These are phyloP conservation scores for Calonectria honghensis DNA, from an alignment of 2,329 filamentous ascomycete species.

Conservation along the genomic window DNA sequence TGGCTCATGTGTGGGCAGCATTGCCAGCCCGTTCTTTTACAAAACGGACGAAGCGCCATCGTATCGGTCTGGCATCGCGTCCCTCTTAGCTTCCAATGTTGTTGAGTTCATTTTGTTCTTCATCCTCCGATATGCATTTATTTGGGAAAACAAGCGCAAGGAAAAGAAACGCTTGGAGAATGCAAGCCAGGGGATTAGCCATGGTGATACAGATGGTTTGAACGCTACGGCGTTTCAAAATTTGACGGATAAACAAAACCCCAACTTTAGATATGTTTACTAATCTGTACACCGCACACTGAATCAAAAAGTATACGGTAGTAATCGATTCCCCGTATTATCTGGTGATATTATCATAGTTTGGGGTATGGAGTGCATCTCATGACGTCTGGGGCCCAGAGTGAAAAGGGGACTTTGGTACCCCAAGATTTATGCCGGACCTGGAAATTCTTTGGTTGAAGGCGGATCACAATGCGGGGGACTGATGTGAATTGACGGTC, in stretches of 20 bases:
- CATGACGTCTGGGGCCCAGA: too few relatives aligned
- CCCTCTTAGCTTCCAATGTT: slow-evolving; percentile 63
- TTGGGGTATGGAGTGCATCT: too few relatives aligned
- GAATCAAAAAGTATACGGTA: too few relatives aligned
- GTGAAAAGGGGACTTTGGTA: too few relatives aligned
- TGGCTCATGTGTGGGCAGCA: slow-evolving; percentile 76
- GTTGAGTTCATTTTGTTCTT: slow-evolving; percentile 63
- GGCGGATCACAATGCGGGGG: too few relatives aligned
- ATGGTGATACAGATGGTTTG: slow-evolving; percentile 52
- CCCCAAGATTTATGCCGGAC: too few relatives aligned
- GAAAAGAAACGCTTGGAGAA: slow-evolving; percentile 58
- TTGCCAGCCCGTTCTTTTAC: slow-evolving; percentile 79
- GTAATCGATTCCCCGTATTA: too few relatives aligned
- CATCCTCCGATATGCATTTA: slow-evolving; percentile 61
- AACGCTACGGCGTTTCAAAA: slow-evolving; percentile 64
- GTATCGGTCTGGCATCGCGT: slow-evolving; percentile 64
- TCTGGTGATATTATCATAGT: too few relatives aligned
- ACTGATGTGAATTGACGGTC: too few relatives aligned
- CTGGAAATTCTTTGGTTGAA: too few relatives aligned
- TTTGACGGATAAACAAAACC: slow-evolving; percentile 66
- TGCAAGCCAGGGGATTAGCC: slow-evolving; percentile 51
- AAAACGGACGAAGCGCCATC: slow-evolving; percentile 68
- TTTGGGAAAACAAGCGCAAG: slow-evolving; percentile 63
- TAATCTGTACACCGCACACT: slow-evolving; percentile 40
- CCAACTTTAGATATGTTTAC: slow-evolving; percentile 64